Evolutionary conservation across 805 yeast genomes (phyloP).

Genomic region (Naumovozyma castellii): DNA sequence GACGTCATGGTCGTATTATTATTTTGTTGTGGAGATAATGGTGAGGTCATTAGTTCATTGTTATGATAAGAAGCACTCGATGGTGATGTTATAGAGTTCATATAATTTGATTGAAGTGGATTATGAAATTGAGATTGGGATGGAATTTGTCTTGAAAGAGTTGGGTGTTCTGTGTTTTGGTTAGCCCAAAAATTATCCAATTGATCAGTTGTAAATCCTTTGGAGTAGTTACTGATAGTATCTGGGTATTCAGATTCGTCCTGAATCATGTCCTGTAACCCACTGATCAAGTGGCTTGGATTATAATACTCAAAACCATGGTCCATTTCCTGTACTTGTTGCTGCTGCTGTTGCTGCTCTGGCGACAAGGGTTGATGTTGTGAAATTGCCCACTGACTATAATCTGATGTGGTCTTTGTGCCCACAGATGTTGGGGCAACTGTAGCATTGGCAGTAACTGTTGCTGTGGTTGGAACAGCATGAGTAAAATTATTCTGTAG

Average conservation of each 20-base stretch:
- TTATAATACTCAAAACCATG: constrained; percentile 25
- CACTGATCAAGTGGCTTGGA: constrained; percentile 24
- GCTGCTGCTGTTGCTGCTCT: not conserved
- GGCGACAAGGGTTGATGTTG: constrained; percentile 3
- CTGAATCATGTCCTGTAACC: constrained; percentile 27
- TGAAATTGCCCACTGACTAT: not conserved
- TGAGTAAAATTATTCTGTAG: constrained; percentile 4
- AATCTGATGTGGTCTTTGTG: not conserved
- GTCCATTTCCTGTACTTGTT: constrained; percentile 5
- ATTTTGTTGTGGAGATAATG: not conserved
- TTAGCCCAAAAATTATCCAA: constrained; percentile 28
- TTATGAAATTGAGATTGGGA: not conserved
- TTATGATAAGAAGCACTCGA: not conserved
- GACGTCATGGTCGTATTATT: not conserved
- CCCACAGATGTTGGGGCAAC: constrained; percentile 3
- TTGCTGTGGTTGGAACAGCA: constrained; percentile 12
- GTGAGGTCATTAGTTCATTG: constrained; percentile 1
- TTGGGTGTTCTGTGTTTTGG: constrained; percentile 4
- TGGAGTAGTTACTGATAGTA: constrained; percentile 23
- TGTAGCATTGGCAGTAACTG: constrained; percentile 10
- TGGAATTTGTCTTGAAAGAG: not conserved
- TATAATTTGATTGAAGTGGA: not conserved
- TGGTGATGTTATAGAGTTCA: not conserved
- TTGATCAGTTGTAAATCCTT: constrained; percentile 29
- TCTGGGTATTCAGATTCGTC: constrained; percentile 26